Base-by-base conservation (phyloP, 495 filamentous ascomycete genomes). In the Amphirosellinia nigrospora region DNA sequence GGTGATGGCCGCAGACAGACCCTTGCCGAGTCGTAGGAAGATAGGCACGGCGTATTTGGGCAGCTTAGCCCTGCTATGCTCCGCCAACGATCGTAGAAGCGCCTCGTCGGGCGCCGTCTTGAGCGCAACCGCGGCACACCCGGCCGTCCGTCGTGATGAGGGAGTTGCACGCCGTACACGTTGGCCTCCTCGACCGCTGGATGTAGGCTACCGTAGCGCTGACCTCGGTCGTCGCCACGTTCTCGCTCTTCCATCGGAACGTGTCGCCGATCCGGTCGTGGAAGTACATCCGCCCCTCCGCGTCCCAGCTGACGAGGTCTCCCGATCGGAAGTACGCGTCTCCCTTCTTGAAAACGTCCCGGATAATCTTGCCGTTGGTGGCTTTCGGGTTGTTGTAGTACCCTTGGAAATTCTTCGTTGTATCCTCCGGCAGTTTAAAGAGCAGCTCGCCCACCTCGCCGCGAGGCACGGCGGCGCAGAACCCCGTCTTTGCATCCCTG, bases 211-310 rank as follows among this genome's bases (percentile, higher is more conserved):
- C 74, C 0, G 89, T 89, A 62, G 93, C 89, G 28, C 88, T 87
- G 7, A 96, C 94, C 71, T 97, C 95, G 26, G 90, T 89, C 0
- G 94, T 96, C 10, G 89, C 91, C 3, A 97, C 93, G 66, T 98
- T 98, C 81, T 98, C 95, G 53, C 89, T 89, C 83, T 97, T 97
- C 95, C 95, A 98, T 21, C 95, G 89, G 82, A 93, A 98, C 0
- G 95, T 98, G 74, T 98, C 95, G 62, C 95, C 95, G 45, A 98
- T 90, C 13, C 94, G 91, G 78, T 99, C 96, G 52, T 88, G 87
- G 79, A 98, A 98, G 79, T 86, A 97, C 82, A 90, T 90, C 16
- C 91, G 84, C 8, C 93, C 92, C 68, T 97, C 89, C 0, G 65
- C 65, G 69, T 94, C 92, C 80, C 86, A 87, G 43, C 89, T 85